Base-by-base conservation (phyloP, 331 rosid genomes). In the Rosa hybrid region DNA sequence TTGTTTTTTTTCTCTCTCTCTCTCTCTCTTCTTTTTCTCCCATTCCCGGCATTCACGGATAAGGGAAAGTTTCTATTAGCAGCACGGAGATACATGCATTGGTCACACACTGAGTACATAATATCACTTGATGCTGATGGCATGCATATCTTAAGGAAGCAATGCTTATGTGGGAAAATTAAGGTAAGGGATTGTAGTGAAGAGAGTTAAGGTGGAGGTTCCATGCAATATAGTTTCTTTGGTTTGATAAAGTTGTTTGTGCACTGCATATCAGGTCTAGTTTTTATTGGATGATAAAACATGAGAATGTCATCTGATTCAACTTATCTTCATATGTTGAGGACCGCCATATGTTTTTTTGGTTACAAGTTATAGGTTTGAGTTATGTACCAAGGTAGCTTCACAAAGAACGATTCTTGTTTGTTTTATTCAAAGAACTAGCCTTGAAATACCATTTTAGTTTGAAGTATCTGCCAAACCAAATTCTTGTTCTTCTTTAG, bases 1-100 rank as follows among this genome's bases (percentile, higher is more conserved):
- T 25, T 25, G 27, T 25, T 25, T 25, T 25, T 25, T 25, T 25
- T 25, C 27, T 25, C 27, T 27, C 30, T 27, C 30, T 34, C 38
- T 62, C 49, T 18, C 38, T 34, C 38, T 34, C 38, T 34, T 2
- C 38, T 34, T 46, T 49, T 12, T 78, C 48, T 17, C 56, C 79
- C 41, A n/a, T 27, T 77, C 21, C 21, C 93, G 93, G 99, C 99
- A 84, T 92, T 91, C 83, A 84, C 94, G 54, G 99, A 96, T 49
- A 85, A 88, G 85, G 99, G 99, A 70, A 93, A 96, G 86, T 93
- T 96, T 81, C 94, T 96, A 73, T 88, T 96, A 75, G 98, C 99
- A 18, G 99, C 97, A 14, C 89, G 94, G 83, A 93, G 94, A 86
- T 89, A 88, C 80, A 90, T 98, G 87, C 87, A 84, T 67, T 97